Percentiles rank a stretch among this genome's conserved stretches.
These are phyloP conservation scores for Fusarium oligoseptatum DNA, from an alignment of 2,329 filamentous ascomycete genomes.

Conservation along the genomic window DNA sequence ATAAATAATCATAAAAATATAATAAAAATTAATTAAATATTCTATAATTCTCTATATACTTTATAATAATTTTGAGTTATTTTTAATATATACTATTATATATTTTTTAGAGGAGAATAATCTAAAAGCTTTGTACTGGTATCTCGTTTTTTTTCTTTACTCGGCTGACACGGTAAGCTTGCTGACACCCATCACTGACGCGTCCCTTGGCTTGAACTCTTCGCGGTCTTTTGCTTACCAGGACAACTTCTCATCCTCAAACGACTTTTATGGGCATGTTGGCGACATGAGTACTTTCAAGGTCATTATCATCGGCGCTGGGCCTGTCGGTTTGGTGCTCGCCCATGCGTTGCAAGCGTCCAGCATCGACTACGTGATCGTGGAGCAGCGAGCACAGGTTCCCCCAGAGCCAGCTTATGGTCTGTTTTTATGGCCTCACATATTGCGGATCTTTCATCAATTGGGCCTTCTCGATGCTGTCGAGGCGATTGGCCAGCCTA, in stretches of 20 bases:
- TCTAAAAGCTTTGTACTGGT: too few relatives aligned
- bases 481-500: conserved; percentile 7
- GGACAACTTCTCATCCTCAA: background rate
- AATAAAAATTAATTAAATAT: background rate
- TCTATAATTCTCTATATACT: background rate
- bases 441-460: conserved; percentile 23
- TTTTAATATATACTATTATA: too few relatives aligned
- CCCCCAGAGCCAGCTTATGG: conserved; percentile 27
- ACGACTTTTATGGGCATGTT: background rate
- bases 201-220: background rate
- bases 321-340: conserved; percentile 19
- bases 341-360: conserved; percentile 21
- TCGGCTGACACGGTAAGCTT: background rate
- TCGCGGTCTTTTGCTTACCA: background rate
- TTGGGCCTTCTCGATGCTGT: conserved; percentile 14
- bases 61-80: too few relatives aligned
- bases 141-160: too few relatives aligned
- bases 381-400: conserved; percentile 25
- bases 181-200: background rate
- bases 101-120: too few relatives aligned
- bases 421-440: conserved; percentile 27
- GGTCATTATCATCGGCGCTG: conserved; percentile 26
- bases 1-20: too few relatives aligned
- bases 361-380: conserved; percentile 19
- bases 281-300: conserved; percentile 18